Conservation (phyloP, 495 filamentous ascomycete genomes). For the Penicillium cataractarum region DNA sequence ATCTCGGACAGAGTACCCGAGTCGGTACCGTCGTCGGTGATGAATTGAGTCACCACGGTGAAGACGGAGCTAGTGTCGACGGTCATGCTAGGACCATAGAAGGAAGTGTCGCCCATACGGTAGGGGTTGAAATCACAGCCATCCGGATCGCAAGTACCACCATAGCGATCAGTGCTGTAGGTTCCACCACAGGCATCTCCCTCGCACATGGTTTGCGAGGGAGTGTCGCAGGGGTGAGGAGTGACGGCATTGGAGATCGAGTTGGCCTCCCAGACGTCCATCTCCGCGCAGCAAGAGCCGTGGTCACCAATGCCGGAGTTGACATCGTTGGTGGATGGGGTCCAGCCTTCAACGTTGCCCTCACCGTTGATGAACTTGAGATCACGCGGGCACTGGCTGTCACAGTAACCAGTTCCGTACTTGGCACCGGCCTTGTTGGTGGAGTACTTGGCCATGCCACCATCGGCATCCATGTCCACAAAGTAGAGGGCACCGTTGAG, state of each 20-base stretch:
- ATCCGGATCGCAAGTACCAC: slow-evolving; percentile 70
- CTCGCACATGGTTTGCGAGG: slow-evolving; percentile 59
- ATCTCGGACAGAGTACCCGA: slow-evolving; percentile 62
- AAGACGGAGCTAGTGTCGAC: slow-evolving; percentile 66
- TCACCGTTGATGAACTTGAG: slow-evolving; percentile 72
- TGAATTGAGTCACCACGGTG: slow-evolving; percentile 75
- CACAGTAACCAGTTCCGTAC: slow-evolving; percentile 79
- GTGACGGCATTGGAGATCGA: slow-evolving; percentile 59
- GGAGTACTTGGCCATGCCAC: slow-evolving; percentile 54
- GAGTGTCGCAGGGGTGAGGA: slow-evolving; percentile 64
- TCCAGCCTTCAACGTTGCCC: slow-evolving; percentile 64
- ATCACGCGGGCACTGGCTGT: slow-evolving; percentile 69
- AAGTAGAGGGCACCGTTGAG: slow-evolving; percentile 76
- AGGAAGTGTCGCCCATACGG: slow-evolving; percentile 63
- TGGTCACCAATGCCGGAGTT: slow-evolving; percentile 63
- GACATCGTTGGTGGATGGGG: slow-evolving; percentile 56
- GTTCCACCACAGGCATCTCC: slow-evolving; percentile 59
- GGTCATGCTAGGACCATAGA: slow-evolving; percentile 63
- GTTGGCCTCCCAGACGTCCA: slow-evolving; percentile 78
- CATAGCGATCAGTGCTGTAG: slow-evolving; percentile 47
- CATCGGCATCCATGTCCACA: slow-evolving; percentile 64
- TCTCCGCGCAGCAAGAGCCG: slow-evolving; percentile 72
- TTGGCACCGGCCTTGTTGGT: slow-evolving; percentile 69
- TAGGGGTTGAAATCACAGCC: slow-evolving; percentile 83
- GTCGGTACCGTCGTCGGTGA: slow-evolving; percentile 57